Evolutionary conservation across 192 early-diverging fungal species (phyloP), one percentile per base, ranked within the genome.

Genomic region (Bifiguratus adelaidae): DNA sequence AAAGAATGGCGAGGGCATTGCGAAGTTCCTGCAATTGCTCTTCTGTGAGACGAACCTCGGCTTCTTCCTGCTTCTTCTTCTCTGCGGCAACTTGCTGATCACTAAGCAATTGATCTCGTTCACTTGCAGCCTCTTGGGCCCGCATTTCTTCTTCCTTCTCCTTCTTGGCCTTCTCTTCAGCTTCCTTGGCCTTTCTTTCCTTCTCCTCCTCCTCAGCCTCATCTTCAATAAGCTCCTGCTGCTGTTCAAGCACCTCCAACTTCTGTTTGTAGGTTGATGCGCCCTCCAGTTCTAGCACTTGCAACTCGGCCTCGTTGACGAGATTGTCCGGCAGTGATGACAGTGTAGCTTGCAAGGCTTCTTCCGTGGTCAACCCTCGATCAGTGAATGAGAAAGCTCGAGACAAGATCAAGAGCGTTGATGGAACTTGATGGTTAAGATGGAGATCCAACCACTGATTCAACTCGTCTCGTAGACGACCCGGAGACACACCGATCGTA

Each of bases 201-300:
- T 75, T 71, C 52, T 88, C 75, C 47, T 91, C 89, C 66, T 97
- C 89, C 44, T 82, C 90, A 32, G 80, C 73, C 64, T 97, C 95
- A 50, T 95, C 91, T 52, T 85, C 86, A 53, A 97, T 95, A 47
- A 97, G 71, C 56, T 97, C 92, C 63, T 97, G 88, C 65, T 97
- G 95, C 62, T 97, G 82, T 48, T 93, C 82, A 41, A 97, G 59
- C 25, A 95, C 89, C 45, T 92, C 87, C 34, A 95, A 75, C 68
- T 91, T 88, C 61, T 95, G 89, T 69, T 91, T 88, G 42, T 83
- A 74, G 3, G 94, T 93, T n/a, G 88, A 86, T 20, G 75, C 80
- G 40, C 94, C 94, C 24, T 85, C 87, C 41, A 77, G 73, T 44
- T 95, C 91, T 2, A 85, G 78, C n/a, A 95, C 73, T 45, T 89